Evolutionary conservation across 345 rosid species (phyloP), one percentile per base, ranked within the genome.

Genomic region (Nephelium lappaceum): DNA sequence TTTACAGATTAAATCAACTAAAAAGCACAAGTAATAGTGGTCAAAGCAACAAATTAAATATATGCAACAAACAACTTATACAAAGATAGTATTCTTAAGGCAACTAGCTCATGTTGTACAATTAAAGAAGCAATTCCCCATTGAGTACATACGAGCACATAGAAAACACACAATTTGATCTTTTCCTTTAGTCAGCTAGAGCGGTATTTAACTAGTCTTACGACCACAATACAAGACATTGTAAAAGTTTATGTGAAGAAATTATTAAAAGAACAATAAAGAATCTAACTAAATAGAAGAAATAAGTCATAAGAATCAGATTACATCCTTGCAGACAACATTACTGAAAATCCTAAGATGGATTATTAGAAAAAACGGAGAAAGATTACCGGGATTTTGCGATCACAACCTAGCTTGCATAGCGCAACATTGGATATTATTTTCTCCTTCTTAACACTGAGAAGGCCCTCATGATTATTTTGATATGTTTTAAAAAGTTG

Each of bases 391-490:
- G 89, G 94, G 82, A 96, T 83, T 75, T 94, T 90, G 83, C 78
- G 80, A 43, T 87, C 75, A 62, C 93, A 91, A 80, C 98, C 99
- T 24, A 85, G 85, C 79, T 78, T 83, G 85, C 92, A 88, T 61
- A 96, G 97, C 75, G 90, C 82, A 76, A 83, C 87, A 87, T 96
- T 96, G 14, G 89, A 87, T 60, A 93, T 82, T 55, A 92, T 81
- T 80, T 65, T 86, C 0, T 91, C 95, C 83, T 85, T 96, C 83
- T 84, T 87, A 49, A 82, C 12, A 83, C 94, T 96, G 12, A 94
- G 92, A 82, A 93, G 87, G 78, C 99, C 99, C 75, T 91, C 98
- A 15, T 96, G 97, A 67, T 82, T 79, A 84, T 74, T 85, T 71
- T 74, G 85, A 77, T 81, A 60, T 0, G 80, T 72, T 77, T 88